These are phyloP conservation scores for Catunica adiposa DNA, from an alignment of 2,329 filamentous ascomycete genomes.

Conservation along the genomic window DNA sequence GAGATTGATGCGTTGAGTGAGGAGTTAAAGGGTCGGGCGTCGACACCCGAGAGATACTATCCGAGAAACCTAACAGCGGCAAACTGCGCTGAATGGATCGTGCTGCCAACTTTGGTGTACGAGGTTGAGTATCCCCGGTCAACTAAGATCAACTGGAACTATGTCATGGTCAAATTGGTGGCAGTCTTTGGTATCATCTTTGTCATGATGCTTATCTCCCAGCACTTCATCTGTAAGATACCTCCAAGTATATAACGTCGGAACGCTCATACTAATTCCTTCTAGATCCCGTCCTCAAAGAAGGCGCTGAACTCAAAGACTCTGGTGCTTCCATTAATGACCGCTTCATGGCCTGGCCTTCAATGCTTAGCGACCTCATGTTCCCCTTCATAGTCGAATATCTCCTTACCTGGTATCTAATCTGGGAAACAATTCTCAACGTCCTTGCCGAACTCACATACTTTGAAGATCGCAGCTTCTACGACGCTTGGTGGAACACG, in stretches of 20 bases:
- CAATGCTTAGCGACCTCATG: slow-evolving; percentile 56
- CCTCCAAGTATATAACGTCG: not conserved
- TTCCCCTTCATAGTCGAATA: slow-evolving; percentile 71
- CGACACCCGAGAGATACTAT: slow-evolving; percentile 35
- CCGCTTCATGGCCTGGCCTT: slow-evolving; percentile 53
- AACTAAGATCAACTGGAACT: slow-evolving; percentile 54
- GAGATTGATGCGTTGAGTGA: slow-evolving; percentile 49
- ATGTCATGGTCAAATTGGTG: slow-evolving; percentile 53
- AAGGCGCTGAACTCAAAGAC: slow-evolving; percentile 51
- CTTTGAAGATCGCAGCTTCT: slow-evolving; percentile 64
- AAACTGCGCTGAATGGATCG: slow-evolving; percentile 57
- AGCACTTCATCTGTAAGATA: slow-evolving; percentile 48
- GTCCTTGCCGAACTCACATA: slow-evolving; percentile 58
- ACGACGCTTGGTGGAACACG: slow-evolving; percentile 47
- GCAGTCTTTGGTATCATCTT: slow-evolving; percentile 58
- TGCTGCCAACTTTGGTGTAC: slow-evolving; percentile 61
- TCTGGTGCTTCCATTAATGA: slow-evolving; percentile 41
- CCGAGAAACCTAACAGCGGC: slow-evolving; percentile 49
- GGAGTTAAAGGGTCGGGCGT: slow-evolving; percentile 48
- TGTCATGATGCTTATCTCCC: slow-evolving; percentile 64
- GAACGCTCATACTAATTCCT: slow-evolving; percentile 10
- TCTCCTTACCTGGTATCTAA: slow-evolving; percentile 62
- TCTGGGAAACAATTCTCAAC: slow-evolving; percentile 63
- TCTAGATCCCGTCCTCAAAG: slow-evolving; percentile 49
- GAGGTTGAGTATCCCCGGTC: slow-evolving; percentile 60